Evolutionary conservation across 2,329 filamentous ascomycete genomes (phyloP), one percentile per base, ranked within the genome.

Genomic region (Neopestalotiopsis clavispora): DNA sequence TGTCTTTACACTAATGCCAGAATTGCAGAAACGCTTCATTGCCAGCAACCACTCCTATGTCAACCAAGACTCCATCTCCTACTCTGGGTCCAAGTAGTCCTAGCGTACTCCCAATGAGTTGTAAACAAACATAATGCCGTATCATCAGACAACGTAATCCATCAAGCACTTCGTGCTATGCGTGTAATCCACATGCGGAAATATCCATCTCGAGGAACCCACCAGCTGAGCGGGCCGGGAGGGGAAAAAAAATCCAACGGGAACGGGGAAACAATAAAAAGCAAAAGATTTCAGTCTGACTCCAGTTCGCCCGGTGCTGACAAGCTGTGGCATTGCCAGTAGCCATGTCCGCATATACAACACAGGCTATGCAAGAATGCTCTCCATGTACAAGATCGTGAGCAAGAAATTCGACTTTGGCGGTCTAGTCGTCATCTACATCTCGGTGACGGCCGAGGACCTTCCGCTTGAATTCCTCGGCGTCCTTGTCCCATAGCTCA

Each of bases 401-500:
- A 64, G 40, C n/a, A 52, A 49, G 34, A 34, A 40, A 13, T 45
- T 14, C 32, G 59, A 57, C 56, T 67, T 52, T n/a, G n/a, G 49
- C 4, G 4, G 32, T 73, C 77, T 81, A 91, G 74, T 91, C 89
- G 71, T 91, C 90, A 71, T 91, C 90, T 34, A 91, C 80, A 72
- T 91, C 90, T 61, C 84, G 84, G 80, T 92, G 89, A 69, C 90
- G 86, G 63, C 82, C 88, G 71, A 87, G 75, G 42, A 92, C 89
- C 83, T 91, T 91, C 73, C 89, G 89, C 87, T 97, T 94, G 87
- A 96, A 98, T 80, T 97, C 94, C 60, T 89, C 90, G 49, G 90
- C 86, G 79, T 98, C 90, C 74, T 91, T 94, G 80, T 98, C 95
- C 95, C 96, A 99, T 57, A 99, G 87, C 80, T 97, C 93, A 17